These are phyloP conservation scores for Penicillium ochrochloron DNA, from an alignment of 495 filamentous ascomycete species.

Conservation along the genomic window DNA sequence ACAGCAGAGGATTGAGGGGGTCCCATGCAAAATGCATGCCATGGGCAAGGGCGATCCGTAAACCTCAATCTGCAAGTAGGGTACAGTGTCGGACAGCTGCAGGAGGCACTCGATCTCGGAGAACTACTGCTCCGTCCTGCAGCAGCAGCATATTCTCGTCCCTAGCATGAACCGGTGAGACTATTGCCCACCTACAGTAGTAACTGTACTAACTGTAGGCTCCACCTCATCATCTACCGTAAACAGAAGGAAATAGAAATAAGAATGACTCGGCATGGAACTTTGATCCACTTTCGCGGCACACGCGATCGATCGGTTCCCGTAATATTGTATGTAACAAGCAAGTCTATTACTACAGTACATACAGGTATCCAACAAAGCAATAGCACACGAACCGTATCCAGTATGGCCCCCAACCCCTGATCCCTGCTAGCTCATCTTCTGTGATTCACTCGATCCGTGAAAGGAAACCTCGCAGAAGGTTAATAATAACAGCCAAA, in stretches of 20 bases:
- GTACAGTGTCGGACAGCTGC: slow-evolving; percentile 2
- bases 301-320: neutral
- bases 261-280: slow-evolving; percentile 2
- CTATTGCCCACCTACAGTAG: slow-evolving; percentile 2
- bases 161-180: slow-evolving; percentile 5
- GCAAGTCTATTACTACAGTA: neutral
- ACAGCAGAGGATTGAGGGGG: neutral
- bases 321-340: neutral
- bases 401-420: neutral
- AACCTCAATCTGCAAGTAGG: neutral
- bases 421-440: neutral
- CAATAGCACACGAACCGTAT: neutral
- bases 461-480: neutral
- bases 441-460: neutral
- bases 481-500: slow-evolving; percentile 11
- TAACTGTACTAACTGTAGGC: neutral
- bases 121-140: neutral
- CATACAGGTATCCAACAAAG: neutral
- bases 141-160: neutral
- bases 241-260: neutral
- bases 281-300: neutral
- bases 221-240: neutral
- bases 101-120: slow-evolving; percentile 7
- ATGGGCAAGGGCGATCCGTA: slow-evolving; percentile 14
- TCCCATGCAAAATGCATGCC: slow-evolving; percentile 23